These are phyloP conservation scores for Venturia oleaginea DNA, from an alignment of 2,329 filamentous ascomycete species.

Conservation along the genomic window DNA sequence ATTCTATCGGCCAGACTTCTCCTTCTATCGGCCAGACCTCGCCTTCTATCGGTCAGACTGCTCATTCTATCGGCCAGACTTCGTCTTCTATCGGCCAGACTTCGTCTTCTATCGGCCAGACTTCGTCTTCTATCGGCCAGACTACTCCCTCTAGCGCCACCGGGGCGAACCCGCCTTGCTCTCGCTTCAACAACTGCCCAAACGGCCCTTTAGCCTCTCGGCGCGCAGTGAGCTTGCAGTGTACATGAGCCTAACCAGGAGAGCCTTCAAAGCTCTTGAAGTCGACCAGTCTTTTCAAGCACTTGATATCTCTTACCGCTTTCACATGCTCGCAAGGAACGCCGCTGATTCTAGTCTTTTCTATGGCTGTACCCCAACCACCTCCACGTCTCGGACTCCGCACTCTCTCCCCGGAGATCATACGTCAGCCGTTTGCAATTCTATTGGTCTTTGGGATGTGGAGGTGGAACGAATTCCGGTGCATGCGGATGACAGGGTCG, in stretches of 20 bases:
- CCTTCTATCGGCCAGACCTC: too few species aligned
- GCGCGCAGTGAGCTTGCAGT: background rate
- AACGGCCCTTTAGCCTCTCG: background rate
- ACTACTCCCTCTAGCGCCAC: too few species aligned
- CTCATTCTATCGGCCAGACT: too few species aligned
- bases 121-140: too few species aligned
- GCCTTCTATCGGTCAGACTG: too few species aligned
- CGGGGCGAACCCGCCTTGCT: background rate
- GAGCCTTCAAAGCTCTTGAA: background rate
- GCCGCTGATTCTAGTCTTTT: background rate
- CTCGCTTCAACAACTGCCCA: background rate
- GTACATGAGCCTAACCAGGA: background rate
- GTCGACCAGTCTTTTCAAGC: background rate
- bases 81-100: too few species aligned
- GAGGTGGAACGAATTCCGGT: background rate
- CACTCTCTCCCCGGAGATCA: background rate
- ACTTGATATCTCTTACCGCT: background rate
- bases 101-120: too few species aligned
- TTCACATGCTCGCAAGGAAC: background rate
- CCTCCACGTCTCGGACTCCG: background rate
- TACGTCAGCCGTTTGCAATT: background rate
- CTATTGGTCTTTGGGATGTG: background rate
- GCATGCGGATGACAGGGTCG: too few species aligned
- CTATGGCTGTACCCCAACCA: background rate
- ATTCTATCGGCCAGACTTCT: too few species aligned